Evolutionary conservation across 768 basidiomycete species (phyloP).

Genomic region (Boletales sp.): DNA sequence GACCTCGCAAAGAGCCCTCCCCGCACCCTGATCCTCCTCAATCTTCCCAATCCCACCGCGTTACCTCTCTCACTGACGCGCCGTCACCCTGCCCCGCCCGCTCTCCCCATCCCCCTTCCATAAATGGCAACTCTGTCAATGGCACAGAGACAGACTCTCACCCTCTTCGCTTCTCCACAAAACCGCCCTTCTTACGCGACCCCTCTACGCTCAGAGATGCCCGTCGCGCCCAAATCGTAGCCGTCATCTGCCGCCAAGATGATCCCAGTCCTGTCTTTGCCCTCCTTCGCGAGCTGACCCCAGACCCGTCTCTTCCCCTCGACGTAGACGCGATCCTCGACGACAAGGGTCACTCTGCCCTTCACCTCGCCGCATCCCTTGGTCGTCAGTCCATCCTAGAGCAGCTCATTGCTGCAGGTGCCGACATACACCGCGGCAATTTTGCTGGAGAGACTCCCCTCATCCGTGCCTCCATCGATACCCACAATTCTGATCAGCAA

Average conservation of each 20-base stretch:
- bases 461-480: slow-evolving; percentile 87
- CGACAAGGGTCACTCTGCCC: slow-evolving; percentile 89
- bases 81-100: slow-evolving; percentile 40
- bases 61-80: slow-evolving; percentile 31
- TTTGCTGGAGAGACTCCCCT: slow-evolving; percentile 92
- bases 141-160: slow-evolving; percentile 43
- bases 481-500: slow-evolving; percentile 78
- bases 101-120: slow-evolving; percentile 41
- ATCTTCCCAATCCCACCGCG: slow-evolving; percentile 21
- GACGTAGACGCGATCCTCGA: slow-evolving; percentile 88
- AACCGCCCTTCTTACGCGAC: slow-evolving; percentile 56
- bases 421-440: slow-evolving; percentile 90
- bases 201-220: slow-evolving; percentile 46
- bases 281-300: slow-evolving; percentile 60
- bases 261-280: slow-evolving; percentile 62
- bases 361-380: slow-evolving; percentile 90
- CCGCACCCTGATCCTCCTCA: slow-evolving; percentile 33
- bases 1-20: slow-evolving; percentile 54
- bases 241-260: slow-evolving; percentile 66
- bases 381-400: slow-evolving; percentile 66
- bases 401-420: slow-evolving; percentile 70
- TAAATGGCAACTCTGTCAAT: slow-evolving; percentile 43
- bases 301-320: slow-evolving; percentile 32
- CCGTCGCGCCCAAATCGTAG: slow-evolving; percentile 59
- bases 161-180: slow-evolving; percentile 63